Percentiles rank a stretch among this genome's conserved stretches.
phyloP scores from a whole-genome alignment of 768 basidiomycete species.

The Suillus subalutaceus region DNA sequence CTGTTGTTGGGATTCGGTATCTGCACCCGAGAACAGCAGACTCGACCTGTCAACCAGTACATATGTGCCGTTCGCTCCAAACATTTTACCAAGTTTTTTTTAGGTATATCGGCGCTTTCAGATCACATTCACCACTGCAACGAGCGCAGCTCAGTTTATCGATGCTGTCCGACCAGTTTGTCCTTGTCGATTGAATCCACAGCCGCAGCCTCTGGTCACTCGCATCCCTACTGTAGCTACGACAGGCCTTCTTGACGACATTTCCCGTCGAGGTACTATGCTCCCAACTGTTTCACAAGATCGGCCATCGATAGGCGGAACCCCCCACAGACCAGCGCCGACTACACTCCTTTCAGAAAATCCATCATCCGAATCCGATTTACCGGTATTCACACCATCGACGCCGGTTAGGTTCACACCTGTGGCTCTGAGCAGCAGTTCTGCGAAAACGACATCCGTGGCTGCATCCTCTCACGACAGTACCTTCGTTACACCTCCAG shows the following conservation, averaged over 20 bases:
- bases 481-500: constrained; percentile 31
- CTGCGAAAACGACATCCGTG: background rate
- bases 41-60: constrained; percentile 34
- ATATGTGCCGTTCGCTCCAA: constrained; percentile 13
- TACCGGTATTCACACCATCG: constrained; percentile 12
- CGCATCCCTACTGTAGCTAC: constrained; percentile 22
- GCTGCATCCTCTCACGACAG: constrained; percentile 30
- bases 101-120: constrained; percentile 79
- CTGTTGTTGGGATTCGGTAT: constrained; percentile 76
- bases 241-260: background rate
- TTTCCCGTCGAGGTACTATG: constrained; percentile 23
- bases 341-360: background rate
- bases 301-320: constrained; percentile 10
- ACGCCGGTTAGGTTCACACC: constrained; percentile 13
- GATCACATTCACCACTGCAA: constrained; percentile 59
- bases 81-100: constrained; percentile 10
- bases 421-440: constrained; percentile 11
- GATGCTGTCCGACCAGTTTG: constrained; percentile 67
- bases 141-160: constrained; percentile 58
- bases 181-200: constrained; percentile 68
- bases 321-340: background rate
- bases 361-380: constrained; percentile 4
- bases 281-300: background rate
- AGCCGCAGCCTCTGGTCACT: constrained; percentile 23
- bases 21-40: constrained; percentile 48